Evolutionary conservation across 768 basidiomycete species (phyloP), one percentile per base, ranked within the genome.

Genomic region (Tylopilus subfusipes): DNA sequence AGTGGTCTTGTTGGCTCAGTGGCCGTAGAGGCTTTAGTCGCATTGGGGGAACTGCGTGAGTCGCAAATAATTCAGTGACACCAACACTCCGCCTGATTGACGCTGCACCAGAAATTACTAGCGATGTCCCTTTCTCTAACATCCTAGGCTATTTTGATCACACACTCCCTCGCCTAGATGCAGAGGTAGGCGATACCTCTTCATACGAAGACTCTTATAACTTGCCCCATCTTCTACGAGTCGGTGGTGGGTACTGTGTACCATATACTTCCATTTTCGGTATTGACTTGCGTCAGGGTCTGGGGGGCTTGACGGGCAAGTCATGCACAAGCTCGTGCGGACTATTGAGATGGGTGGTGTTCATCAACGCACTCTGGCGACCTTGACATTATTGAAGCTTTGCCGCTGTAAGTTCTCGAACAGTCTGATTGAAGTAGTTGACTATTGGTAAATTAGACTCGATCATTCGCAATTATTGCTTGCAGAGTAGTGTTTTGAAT

Each of bases 381-480:
- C 59, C 6, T 46, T 60, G 38, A 39, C 47, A 4, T 25, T 60
- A 22, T 22, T 58, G 22, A 60, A 60, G 13, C 22, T 60, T 12
- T 58, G 46, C 18, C 30, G n/a, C 29, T n/a, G 56, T 59, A 33
- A 39, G 52, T 29, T 19, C 18, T 27, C 11, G 2, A 40, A 13
- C 21, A 11, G 3, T 38, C 33, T 24, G n/a, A 14, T 30, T 3
- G 25, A n/a, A 4, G 33, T 36, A 16, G 34, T 30, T 52, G 43
- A 57, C 36, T 10, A 4, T n/a, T 5, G 1, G 4, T 14, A 21
- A 21, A 29, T 9, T 18, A 59, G 58, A 46, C 19, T 5, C 48
- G 21, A 21, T 4, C 1, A 16, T 50, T 14, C 38, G 48, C 11
- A 12, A 24, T 1, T 47, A 9, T 39, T 57, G 38, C 24, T 12